A percentile compares a stretch with the other conserved stretches of the same genome.
phyloP scores from a whole-genome alignment of 1,284 basidiomycete species.

The Paramarasmius palmivorus region DNA sequence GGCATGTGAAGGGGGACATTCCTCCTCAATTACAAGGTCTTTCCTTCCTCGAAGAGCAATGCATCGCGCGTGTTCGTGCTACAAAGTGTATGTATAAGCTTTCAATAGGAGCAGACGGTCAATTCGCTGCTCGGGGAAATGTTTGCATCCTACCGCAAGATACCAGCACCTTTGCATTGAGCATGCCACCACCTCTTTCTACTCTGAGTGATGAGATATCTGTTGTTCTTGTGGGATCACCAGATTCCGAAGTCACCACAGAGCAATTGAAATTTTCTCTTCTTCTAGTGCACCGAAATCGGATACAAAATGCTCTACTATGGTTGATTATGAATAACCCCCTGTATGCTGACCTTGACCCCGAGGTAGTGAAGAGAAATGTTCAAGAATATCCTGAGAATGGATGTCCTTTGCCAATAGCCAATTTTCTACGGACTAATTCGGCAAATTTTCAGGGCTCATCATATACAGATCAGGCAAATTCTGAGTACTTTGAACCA shows the following conservation, averaged over 20 bases:
- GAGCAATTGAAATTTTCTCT: background rate
- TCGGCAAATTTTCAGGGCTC: background rate
- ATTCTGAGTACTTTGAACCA: background rate
- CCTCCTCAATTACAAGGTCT: constrained; percentile 12
- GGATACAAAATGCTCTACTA: background rate
- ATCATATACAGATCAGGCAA: background rate
- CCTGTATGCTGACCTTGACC: constrained; percentile 1
- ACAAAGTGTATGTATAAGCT: constrained; percentile 15
- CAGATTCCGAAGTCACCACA: background rate
- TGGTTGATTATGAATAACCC: constrained; percentile 1
- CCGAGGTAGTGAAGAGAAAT: background rate
- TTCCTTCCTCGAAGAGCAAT: constrained; percentile 16
- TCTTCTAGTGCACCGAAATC: background rate
- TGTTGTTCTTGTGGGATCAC: constrained; percentile 4
- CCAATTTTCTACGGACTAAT: background rate
- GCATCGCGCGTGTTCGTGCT: constrained; percentile 10
- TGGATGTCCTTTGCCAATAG: background rate
- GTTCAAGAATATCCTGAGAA: background rate
- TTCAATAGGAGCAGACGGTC: constrained; percentile 7
- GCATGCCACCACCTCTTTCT: constrained; percentile 9
- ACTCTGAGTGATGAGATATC: constrained; percentile 2
- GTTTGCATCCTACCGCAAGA: constrained; percentile 16
- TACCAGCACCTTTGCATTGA: background rate
- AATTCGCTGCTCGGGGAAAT: constrained; percentile 13
- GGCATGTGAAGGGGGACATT: no score